These are phyloP conservation scores for Polychaeton citri DNA, from an alignment of 2,329 filamentous ascomycete genomes.

Conservation along the genomic window DNA sequence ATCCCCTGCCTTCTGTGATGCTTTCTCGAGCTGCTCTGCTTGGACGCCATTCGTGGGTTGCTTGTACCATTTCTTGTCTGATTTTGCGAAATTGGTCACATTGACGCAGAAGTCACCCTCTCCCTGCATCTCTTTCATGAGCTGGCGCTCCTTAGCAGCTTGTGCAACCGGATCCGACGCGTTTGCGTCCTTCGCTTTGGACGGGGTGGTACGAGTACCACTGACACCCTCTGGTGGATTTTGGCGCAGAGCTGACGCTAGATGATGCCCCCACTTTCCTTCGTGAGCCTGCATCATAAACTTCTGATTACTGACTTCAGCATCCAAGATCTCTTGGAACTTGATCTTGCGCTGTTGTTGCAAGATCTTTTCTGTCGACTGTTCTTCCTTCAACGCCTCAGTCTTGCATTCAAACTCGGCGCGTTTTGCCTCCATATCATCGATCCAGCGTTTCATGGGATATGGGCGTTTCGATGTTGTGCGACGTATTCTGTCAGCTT, in stretches of 20 bases:
- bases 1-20: conserved; percentile 16
- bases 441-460: conserved; percentile 11
- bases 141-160: background rate
- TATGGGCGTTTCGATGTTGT: conserved; percentile 4
- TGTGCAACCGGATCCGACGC: background rate
- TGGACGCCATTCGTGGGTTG: conserved; percentile 11
- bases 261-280: background rate
- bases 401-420: conserved; percentile 8
- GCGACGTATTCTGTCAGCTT: conserved; percentile 15
- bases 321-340: conserved; percentile 12
- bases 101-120: conserved; percentile 26
- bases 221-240: too few relatives aligned
- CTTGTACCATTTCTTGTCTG: conserved; percentile 24
- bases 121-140: conserved; percentile 10
- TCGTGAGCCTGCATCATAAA: conserved; percentile 12
- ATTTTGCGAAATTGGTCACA: conserved; percentile 21
- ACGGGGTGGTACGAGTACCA: background rate
- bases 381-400: conserved; percentile 5
- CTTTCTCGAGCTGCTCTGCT: conserved; percentile 7
- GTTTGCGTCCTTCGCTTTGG: background rate
- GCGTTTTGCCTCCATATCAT: conserved; percentile 13
- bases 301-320: conserved; percentile 17
- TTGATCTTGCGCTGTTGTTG: conserved; percentile 9
- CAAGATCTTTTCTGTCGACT: conserved; percentile 6
- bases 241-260: background rate